phyloP scores from a whole-genome alignment of 2,329 filamentous ascomycete species.

The Coccinonectria pachysandricola region DNA sequence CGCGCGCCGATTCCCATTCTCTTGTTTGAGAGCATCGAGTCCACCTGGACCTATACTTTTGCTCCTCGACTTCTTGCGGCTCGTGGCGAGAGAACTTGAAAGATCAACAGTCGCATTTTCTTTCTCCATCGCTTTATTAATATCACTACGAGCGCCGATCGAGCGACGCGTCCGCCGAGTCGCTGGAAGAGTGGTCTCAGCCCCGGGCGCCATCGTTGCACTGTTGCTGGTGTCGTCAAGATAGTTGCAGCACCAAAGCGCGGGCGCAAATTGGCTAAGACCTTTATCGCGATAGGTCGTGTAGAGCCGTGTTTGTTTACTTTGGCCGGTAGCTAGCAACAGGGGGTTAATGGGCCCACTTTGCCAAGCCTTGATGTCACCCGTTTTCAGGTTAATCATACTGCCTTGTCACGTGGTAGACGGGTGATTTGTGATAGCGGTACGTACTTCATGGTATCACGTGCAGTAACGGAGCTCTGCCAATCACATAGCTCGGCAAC shows the following conservation, averaged over 20 bases:
- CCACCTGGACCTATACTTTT: constrained; percentile 95
- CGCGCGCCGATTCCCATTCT: constrained; percentile 67
- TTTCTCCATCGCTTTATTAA: constrained; percentile 50
- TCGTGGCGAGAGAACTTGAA: constrained; percentile 40
- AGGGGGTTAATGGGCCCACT: constrained; percentile 15
- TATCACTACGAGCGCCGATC: constrained; percentile 49
- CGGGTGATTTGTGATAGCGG: constrained; percentile 7
- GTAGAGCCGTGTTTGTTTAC: constrained; percentile 32
- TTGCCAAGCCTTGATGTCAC: constrained; percentile 6
- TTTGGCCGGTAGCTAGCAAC: constrained; percentile 20
- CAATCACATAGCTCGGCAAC: constrained; percentile 18
- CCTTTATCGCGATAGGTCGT: constrained; percentile 20
- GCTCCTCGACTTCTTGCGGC: constrained; percentile 67
- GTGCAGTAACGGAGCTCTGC: constrained; percentile 9
- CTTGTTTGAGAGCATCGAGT: constrained; percentile 68
- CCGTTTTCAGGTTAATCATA: no score
- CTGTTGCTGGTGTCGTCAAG: constrained; percentile 13
- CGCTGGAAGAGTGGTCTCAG: constrained; percentile 41
- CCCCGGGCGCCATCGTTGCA: constrained; percentile 25
- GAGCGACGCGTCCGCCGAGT: constrained; percentile 58
- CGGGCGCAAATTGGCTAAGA: no score
- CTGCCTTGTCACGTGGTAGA: constrained; percentile 14
- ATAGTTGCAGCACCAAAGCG: no score
- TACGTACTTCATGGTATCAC: constrained; percentile 12
- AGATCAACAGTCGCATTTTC: constrained; percentile 69